Base-by-base conservation (phyloP, 345 rosid genomes). In the Gossypium ekmanianum region DNA sequence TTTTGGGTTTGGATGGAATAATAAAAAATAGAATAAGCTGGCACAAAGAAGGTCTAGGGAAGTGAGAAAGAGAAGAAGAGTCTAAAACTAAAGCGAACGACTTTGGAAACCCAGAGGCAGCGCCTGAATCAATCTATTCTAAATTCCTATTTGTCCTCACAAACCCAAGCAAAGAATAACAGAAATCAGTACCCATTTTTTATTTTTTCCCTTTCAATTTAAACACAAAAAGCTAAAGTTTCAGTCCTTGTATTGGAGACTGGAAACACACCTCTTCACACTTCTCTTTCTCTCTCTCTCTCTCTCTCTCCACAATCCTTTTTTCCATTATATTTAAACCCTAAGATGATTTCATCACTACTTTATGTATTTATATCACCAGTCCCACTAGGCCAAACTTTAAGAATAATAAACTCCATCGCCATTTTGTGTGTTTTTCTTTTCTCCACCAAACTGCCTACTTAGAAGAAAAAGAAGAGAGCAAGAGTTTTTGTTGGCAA, bases 371-470 rank as follows among this genome's bases (percentile, higher is more conserved):
- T 81, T 88, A 88, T 83, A 81, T 68, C 87, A 75, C 83, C 83
- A 83, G 78, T 78, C 81, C 88, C 94, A 90, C 93, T 89, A 91
- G 82, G 72, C 78, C 80, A 85, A 81, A 78, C 86, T 88, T 85
- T 85, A 63, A 84, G 82, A 80, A 84, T 34, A 34, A 34, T 34
- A 34, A 87, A 82, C 78, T 74, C 87, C 80, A 80, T 9, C 5
- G 76, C 86, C 88, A 70, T 43, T 20, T 56, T 24, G 20, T 52
- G 58, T 55, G 11, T 51, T 51, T 3, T 50, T 14, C n/a, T n/a
- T n/a, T 56, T 20, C 61, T 34, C 39, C 39, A 4, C 39, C 6
- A 34, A 34, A 34, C 39, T 34, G 39, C 39, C 39, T 34, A 34
- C 41, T 5, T 34, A 34, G 22, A 16, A 76, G 66, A 76, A 67